Evolutionary conservation across 108 stramenopile species (phyloP).

Genomic region (Fragilaria radians): DNA sequence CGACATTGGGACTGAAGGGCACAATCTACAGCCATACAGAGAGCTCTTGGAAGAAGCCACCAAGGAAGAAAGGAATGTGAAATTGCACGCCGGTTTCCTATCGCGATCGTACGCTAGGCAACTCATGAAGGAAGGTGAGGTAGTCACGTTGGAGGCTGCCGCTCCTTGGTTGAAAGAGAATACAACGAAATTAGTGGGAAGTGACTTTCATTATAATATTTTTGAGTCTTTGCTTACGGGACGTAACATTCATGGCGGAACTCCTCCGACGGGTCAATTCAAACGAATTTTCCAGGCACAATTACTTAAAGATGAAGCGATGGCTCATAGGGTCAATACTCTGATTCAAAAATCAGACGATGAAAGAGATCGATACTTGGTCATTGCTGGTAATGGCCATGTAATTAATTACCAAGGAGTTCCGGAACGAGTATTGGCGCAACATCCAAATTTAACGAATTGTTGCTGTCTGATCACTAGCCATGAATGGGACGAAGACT

Average conservation of each 20-base stretch:
- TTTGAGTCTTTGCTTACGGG: conserved; percentile 47
- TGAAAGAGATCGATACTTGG: conserved; percentile 22
- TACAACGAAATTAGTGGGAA: conserved; percentile 21
- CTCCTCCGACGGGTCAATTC: conserved; percentile 30
- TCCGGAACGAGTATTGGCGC: conserved; percentile 31
- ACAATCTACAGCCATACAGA: conserved; percentile 51
- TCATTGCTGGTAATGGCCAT: conserved; percentile 42
- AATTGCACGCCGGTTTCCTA: conserved; percentile 36
- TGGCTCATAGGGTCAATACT: conserved; percentile 44
- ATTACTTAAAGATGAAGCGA: conserved; percentile 64
- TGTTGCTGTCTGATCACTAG: conserved; percentile 17
- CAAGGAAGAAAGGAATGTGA: conserved; percentile 1
- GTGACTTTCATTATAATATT: conserved; percentile 39
- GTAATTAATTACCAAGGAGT: conserved; percentile 34
- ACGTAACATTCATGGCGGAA: conserved; percentile 12
- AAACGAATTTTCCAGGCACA: conserved; percentile 53
- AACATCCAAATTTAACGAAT: conserved; percentile 20
- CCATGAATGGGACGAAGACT: conserved; percentile 6
- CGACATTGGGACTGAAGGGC: conserved; percentile 62
- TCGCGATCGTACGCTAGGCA: conserved; percentile 26
- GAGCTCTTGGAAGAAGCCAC: conserved; percentile 36
- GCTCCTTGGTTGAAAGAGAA: conserved; percentile 17
- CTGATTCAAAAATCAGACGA: conserved; percentile 8
- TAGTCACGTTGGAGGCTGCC: conserved; percentile 20
- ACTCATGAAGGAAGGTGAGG: conserved; percentile 34